A percentile compares a stretch with the other conserved stretches of the same genome.
These are phyloP conservation scores for Papiliotrema flavescens DNA, from an alignment of 1,284 basidiomycete species.

Conservation along the genomic window DNA sequence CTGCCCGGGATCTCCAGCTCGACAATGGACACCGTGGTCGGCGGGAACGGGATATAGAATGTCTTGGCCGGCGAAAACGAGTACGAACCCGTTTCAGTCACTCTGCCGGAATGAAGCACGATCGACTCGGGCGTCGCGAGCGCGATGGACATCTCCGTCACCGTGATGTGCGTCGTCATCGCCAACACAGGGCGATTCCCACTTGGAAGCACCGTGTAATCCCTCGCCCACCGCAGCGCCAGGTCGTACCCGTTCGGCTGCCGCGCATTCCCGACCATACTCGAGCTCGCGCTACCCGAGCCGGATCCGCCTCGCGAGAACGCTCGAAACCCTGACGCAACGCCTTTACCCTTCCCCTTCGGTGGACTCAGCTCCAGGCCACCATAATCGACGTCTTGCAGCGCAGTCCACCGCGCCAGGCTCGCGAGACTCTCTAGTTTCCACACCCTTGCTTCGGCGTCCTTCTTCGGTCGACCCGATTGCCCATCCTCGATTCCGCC, in stretches of 20 bases:
- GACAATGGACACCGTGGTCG: neutral
- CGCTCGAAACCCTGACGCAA: neutral
- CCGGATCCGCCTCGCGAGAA: neutral
- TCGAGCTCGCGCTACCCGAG: neutral
- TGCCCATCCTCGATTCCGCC: constrained; percentile 1
- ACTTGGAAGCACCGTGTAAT: neutral
- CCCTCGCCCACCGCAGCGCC: neutral
- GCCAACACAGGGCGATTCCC: neutral
- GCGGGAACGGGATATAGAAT: constrained; percentile 1
- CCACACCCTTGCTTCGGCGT: neutral
- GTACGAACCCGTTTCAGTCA: neutral
- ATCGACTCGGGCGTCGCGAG: constrained; percentile 1
- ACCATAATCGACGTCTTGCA: neutral
- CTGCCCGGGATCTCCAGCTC: constrained; percentile 1
- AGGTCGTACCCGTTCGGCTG: neutral
- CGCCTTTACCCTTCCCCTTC: neutral
- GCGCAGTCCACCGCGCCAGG: neutral
- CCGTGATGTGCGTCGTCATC: neutral
- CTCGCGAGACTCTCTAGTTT: neutral
- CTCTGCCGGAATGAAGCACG: neutral
- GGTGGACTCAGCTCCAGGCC: neutral
- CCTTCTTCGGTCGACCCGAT: neutral
- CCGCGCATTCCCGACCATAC: too few relatives aligned
- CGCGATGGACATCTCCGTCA: neutral
- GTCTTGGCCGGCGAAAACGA: neutral